A percentile compares a stretch with the other conserved stretches of the same genome.
These are phyloP conservation scores for Lasiodiplodia sp. DNA, from an alignment of 2,329 filamentous ascomycete species.

Conservation along the genomic window DNA sequence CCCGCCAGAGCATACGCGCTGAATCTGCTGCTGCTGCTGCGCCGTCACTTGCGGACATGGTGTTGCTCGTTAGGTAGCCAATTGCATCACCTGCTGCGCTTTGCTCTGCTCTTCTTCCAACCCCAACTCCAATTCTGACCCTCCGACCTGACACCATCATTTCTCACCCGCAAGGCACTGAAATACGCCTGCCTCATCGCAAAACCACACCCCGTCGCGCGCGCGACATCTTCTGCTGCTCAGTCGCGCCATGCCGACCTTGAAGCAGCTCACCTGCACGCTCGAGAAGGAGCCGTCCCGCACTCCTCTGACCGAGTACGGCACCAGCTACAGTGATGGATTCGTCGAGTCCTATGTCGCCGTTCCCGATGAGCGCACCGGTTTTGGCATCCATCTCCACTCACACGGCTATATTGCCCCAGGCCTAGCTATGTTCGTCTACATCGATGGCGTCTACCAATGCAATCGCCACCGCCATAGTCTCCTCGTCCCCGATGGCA, in stretches of 20 bases:
- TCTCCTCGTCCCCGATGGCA: constrained; percentile 43
- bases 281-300: constrained; percentile 58
- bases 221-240: background rate
- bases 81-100: background rate
- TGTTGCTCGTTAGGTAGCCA: background rate
- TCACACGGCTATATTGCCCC: constrained; percentile 60
- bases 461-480: constrained; percentile 62
- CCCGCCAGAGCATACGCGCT: too few species aligned
- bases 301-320: constrained; percentile 57
- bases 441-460: constrained; percentile 65
- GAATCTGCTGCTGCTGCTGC: background rate
- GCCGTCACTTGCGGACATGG: background rate
- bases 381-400: constrained; percentile 59
- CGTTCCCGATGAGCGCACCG: constrained; percentile 53
- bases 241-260: constrained; percentile 55
- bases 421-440: constrained; percentile 63
- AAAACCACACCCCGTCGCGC: background rate
- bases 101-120: background rate
- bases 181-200: too few species aligned
- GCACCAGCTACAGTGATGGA: constrained; percentile 59
- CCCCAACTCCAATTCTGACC: background rate
- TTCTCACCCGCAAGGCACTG: background rate
- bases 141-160: background rate
- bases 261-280: constrained; percentile 61
- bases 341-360: constrained; percentile 60